Evolutionary conservation across 2,329 filamentous ascomycete genomes (phyloP).

Genomic region (Periconia sp.): DNA sequence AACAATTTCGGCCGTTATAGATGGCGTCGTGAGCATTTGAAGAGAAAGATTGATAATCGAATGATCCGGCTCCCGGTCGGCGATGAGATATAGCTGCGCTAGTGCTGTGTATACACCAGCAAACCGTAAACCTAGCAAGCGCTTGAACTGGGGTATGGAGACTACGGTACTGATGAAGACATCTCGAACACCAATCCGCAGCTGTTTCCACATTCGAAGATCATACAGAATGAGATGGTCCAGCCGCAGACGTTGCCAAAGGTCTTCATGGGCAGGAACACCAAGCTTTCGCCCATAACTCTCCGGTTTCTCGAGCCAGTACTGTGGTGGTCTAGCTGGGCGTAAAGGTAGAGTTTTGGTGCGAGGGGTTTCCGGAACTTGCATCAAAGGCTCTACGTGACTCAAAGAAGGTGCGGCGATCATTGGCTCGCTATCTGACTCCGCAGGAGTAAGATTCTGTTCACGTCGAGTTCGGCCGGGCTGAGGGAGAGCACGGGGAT

Average conservation of each 20-base stretch:
- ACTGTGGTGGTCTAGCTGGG: conserved; percentile 71
- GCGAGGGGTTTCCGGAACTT: conserved; percentile 81
- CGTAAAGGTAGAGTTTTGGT: conserved; percentile 51
- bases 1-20: conserved; percentile 94
- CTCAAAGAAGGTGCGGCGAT: conserved; percentile 63
- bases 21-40: conserved; percentile 95
- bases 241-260: conserved; percentile 86
- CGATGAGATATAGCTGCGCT: conserved; percentile 93
- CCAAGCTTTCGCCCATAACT: conserved; percentile 68
- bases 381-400: conserved; percentile 69
- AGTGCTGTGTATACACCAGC: conserved; percentile 92
- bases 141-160: conserved; percentile 94
- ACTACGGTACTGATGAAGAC: conserved; percentile 97
- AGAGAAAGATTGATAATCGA: conserved; percentile 98
- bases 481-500: conserved; percentile 54
- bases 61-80: conserved; percentile 94
- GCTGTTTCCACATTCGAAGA: conserved; percentile 93
- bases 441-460: conserved; percentile 71
- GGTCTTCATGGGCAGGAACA: conserved; percentile 78
- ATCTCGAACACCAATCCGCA: conserved; percentile 86
- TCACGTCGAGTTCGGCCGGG: conserved; percentile 55
- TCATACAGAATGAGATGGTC: conserved; percentile 97
- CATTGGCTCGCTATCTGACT: conserved; percentile 74
- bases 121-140: conserved; percentile 89
- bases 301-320: conserved; percentile 85